phyloP scores from a whole-genome alignment of 352 stramenopile genomes.

The Phytophthora aleatoria region DNA sequence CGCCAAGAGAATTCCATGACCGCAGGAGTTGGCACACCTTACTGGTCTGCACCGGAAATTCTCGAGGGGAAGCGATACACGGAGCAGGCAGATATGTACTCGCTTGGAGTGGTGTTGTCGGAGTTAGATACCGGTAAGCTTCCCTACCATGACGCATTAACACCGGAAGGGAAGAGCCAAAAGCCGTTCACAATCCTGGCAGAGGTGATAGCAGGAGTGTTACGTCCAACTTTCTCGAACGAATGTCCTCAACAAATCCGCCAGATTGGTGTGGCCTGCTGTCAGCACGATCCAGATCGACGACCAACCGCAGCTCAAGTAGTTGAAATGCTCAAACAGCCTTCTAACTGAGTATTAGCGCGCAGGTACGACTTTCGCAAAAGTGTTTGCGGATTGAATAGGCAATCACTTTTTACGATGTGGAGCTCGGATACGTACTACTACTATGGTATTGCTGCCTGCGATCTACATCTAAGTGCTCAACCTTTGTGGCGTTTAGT shows the following conservation, averaged over 20 bases:
- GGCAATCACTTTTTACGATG: too few species aligned
- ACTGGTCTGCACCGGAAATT: conserved; percentile 77
- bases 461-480: too few species aligned
- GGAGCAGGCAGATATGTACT: conserved; percentile 58
- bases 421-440: too few species aligned
- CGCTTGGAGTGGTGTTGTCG: conserved; percentile 38
- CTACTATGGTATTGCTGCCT: too few species aligned
- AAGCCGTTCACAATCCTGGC: conserved; percentile 43
- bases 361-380: too few species aligned
- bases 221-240: conserved; percentile 43
- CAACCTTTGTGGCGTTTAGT: too few species aligned
- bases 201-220: conserved; percentile 35
- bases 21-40: conserved; percentile 41
- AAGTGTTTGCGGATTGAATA: too few species aligned
- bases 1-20: conserved; percentile 32
- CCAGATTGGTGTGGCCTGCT: conserved; percentile 37
- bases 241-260: conserved; percentile 40
- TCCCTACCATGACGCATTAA: conserved; percentile 30
- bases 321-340: background rate
- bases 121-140: conserved; percentile 37
- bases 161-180: conserved; percentile 22
- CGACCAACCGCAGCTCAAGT: conserved; percentile 30
- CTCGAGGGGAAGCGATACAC: conserved; percentile 55
- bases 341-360: background rate
- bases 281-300: conserved; percentile 39